Percentiles rank a stretch among this genome's conserved stretches.
Evolutionary conservation across 768 basidiomycete genomes (phyloP).

Genomic region (Boletus fagicola): DNA sequence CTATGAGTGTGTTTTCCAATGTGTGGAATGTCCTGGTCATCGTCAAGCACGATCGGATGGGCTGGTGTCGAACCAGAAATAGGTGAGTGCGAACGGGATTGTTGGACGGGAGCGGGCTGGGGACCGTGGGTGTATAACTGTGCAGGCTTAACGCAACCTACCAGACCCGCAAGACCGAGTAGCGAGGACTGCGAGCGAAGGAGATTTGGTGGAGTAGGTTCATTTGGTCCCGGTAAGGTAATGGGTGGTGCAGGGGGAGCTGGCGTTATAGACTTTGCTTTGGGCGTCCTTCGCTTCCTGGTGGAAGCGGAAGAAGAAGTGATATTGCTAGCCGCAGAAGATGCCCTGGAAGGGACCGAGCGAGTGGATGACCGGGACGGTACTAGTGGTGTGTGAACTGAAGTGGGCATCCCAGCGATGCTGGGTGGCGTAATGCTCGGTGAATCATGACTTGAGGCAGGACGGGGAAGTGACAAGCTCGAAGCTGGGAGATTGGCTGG

Average conservation of each 20-base stretch:
- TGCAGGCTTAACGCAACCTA: constrained; percentile 62
- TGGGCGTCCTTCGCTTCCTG: constrained; percentile 37
- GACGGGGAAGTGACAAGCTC: constrained; percentile 37
- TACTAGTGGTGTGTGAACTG: background rate
- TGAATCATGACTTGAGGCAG: constrained; percentile 25
- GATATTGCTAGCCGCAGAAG: constrained; percentile 6
- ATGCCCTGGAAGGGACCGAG: constrained; percentile 9
- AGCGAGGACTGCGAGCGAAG: constrained; percentile 71
- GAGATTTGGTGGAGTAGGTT: constrained; percentile 63
- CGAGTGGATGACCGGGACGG: constrained; percentile 15
- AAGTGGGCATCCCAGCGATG: constrained; percentile 6
- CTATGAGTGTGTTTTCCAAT: constrained; percentile 9
- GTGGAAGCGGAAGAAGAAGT: constrained; percentile 6
- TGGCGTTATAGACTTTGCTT: constrained; percentile 41
- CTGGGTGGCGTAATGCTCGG: constrained; percentile 39
- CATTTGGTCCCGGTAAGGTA: constrained; percentile 57
- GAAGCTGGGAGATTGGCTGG: constrained; percentile 76
- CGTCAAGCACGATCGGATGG: constrained; percentile 73
- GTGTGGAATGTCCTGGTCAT: constrained; percentile 40
- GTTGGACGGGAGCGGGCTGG: constrained; percentile 22
- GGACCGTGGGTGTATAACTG: constrained; percentile 14
- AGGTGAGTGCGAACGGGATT: constrained; percentile 37
- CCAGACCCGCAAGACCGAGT: constrained; percentile 68
- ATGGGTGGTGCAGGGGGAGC: constrained; percentile 56
- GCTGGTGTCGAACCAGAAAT: constrained; percentile 51